A percentile compares a stretch with the other conserved stretches of the same genome.
Evolutionary conservation across 345 rosid genomes (phyloP).

Genomic region (Rhizophora mangle): DNA sequence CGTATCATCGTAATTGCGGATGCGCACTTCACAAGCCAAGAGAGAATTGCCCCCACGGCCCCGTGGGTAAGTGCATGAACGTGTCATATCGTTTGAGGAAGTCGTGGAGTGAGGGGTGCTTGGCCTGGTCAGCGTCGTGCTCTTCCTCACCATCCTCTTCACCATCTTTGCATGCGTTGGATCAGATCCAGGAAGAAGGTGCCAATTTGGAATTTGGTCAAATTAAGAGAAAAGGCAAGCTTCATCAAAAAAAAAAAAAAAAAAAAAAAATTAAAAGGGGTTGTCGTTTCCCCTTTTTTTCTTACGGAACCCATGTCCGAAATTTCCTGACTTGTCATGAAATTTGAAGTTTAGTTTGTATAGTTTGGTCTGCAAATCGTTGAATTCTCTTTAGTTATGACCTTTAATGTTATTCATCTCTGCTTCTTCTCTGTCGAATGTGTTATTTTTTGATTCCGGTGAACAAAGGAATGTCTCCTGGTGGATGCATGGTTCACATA

Average conservation of each 20-base stretch:
- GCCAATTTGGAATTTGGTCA: neutral
- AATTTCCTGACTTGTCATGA: too few species aligned
- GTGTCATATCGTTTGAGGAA: conserved; percentile 54
- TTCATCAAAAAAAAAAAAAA: neutral
- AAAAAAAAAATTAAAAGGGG: neutral
- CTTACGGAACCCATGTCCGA: too few species aligned
- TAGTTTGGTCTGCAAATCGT: too few species aligned
- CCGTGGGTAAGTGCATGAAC: conserved; percentile 20
- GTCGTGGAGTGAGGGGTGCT: conserved; percentile 64
- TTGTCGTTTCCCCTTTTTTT: neutral
- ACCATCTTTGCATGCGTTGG: conserved; percentile 16
- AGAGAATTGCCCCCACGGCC: conserved; percentile 24
- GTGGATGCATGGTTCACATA: too few species aligned
- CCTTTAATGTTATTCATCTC: too few species aligned
- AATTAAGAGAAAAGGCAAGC: neutral
- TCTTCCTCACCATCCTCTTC: conserved; percentile 47
- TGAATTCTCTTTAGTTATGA: too few species aligned
- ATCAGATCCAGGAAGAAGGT: neutral
- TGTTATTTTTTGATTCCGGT: too few species aligned
- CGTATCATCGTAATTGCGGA: conserved; percentile 60
- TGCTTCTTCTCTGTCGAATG: too few species aligned
- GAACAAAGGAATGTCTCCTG: too few species aligned
- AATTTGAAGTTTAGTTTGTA: too few species aligned
- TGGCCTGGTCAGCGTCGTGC: conserved; percentile 32
- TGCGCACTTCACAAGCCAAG: conserved; percentile 52